phyloP scores from a whole-genome alignment of 345 rosid species.

The Arabidopsis suecica region DNA sequence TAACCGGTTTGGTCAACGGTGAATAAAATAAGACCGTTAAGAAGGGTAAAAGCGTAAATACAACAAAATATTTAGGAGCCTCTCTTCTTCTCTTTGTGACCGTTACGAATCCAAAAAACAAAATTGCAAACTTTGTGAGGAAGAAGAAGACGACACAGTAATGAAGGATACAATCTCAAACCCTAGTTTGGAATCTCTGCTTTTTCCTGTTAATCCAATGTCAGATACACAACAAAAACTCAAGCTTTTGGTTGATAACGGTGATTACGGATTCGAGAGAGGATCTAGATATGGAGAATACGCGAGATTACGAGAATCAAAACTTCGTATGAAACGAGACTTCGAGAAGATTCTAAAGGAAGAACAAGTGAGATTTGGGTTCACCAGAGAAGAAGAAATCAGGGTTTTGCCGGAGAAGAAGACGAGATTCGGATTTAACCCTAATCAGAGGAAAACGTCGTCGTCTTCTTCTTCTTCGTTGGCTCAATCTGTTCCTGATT shows the following conservation, averaged over 20 bases:
- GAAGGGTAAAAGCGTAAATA: background rate
- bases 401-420: slow-evolving; percentile 45
- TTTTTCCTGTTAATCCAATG: slow-evolving; percentile 58
- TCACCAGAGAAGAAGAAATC: slow-evolving; percentile 55
- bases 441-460: slow-evolving; percentile 38
- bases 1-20: background rate
- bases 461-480: slow-evolving; percentile 53
- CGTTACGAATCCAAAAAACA: slow-evolving; percentile 18
- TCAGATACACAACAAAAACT: slow-evolving; percentile 16
- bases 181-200: slow-evolving; percentile 45
- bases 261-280: slow-evolving; percentile 58
- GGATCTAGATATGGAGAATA: slow-evolving; percentile 83
- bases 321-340: slow-evolving; percentile 56
- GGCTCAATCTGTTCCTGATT: slow-evolving; percentile 86
- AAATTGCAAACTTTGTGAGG: background rate
- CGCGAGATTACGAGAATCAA: slow-evolving; percentile 71
- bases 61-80: background rate
- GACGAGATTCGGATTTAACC: slow-evolving; percentile 58
- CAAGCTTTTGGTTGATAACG: slow-evolving; percentile 10
- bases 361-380: slow-evolving; percentile 57
- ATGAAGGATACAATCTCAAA: slow-evolving; percentile 53
- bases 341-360: slow-evolving; percentile 43
- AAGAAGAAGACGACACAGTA: slow-evolving; percentile 31
- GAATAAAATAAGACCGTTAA: slow-evolving; percentile 19
- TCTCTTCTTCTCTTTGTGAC: slow-evolving; percentile 6